Percentiles rank a stretch among this genome's conserved stretches.
Conservation (phyloP, 2,329 filamentous ascomycete species). For the Hypocrella siamensis region DNA sequence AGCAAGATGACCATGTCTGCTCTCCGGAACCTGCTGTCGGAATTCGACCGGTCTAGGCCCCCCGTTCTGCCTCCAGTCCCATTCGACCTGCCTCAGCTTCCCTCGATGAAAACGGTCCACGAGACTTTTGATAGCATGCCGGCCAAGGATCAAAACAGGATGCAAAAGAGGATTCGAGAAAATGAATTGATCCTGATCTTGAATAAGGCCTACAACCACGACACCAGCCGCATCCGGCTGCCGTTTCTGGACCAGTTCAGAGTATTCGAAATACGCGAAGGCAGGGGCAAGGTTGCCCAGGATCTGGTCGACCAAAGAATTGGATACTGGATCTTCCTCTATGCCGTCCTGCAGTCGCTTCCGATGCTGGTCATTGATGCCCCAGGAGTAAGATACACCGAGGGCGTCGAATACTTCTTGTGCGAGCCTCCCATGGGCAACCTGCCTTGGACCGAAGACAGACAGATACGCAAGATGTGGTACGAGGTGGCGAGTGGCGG, state of each 20-base stretch:
- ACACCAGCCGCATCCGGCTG: conserved; percentile 40
- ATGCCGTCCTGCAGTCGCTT: conserved; percentile 60
- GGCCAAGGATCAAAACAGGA: conserved; percentile 58
- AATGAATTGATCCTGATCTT: conserved; percentile 65
- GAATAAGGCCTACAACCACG: conserved; percentile 68
- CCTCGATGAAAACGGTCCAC: conserved; percentile 49
- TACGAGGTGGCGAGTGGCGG: conserved; percentile 55
- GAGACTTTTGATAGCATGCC: conserved; percentile 49
- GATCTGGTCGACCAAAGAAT: conserved; percentile 57
- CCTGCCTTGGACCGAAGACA: conserved; percentile 56
- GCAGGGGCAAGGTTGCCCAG: conserved; percentile 44
- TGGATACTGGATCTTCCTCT: conserved; percentile 71
- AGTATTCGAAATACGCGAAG: conserved; percentile 54
- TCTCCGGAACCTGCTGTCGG: conserved; percentile 63
- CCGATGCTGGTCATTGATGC: conserved; percentile 67
- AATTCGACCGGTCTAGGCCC: conserved; percentile 79
- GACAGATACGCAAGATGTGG: conserved; percentile 52
- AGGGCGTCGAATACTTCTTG: conserved; percentile 69
- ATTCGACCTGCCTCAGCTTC: conserved; percentile 71
- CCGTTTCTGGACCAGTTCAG: conserved; percentile 57
- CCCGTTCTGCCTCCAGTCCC: conserved; percentile 85
- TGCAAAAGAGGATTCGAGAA: conserved; percentile 57
- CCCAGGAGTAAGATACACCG: conserved; percentile 49
- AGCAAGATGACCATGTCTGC: conserved; percentile 50
- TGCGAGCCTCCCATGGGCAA: conserved; percentile 60